Evolutionary conservation across 2,329 filamentous ascomycete species (phyloP), one percentile per base, ranked within the genome.

Genomic region (Talaromyces sp.): DNA sequence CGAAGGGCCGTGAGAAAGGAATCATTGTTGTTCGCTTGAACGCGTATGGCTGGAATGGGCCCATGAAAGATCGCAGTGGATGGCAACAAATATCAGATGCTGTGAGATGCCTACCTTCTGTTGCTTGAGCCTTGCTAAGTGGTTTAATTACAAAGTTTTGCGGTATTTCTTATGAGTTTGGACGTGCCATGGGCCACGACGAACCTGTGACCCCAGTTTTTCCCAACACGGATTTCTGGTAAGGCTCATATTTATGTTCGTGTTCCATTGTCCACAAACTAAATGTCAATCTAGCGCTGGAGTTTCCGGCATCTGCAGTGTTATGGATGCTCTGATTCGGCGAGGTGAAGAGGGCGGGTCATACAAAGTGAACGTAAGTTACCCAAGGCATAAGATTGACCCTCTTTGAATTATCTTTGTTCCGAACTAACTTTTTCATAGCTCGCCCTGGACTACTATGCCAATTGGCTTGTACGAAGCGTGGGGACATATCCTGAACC

Each of bases 101-200:
- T 31, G 49, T 53, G 31, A 31, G 45, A 1, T 31, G 1, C 25
- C 5, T n/a, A 8, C 27, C 15, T 31, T 31, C 27, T 1, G 3
- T 6, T 31, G 17, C 17, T 53, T 53, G 27, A 13, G 27, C 5
- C 7, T 2, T 53, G 17, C 27, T 53, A 53, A 53, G 27, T 29
- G 15, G 8, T n/a, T 31, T 3, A 19, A 17, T n/a, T 2, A 29
- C 3, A 15, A 53, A 53, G 49, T 27, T 31, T 61, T 75, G 71
- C 64, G 78, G 83, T 31, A 78, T 84, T 0, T 83, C 81, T 0
- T 74, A 78, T 63, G 79, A 75, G 31, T 84, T 80, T 68, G 83
- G 81, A 0, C 70, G 77, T 38, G 81, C 81, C 0, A 84, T 81
- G 78, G 80, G 81, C 0, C 72, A 77, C 38, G 75, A 80, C 47